These are phyloP conservation scores for Uncinocarpus reesii DNA, from an alignment of 2,329 filamentous ascomycete genomes.

Conservation along the genomic window DNA sequence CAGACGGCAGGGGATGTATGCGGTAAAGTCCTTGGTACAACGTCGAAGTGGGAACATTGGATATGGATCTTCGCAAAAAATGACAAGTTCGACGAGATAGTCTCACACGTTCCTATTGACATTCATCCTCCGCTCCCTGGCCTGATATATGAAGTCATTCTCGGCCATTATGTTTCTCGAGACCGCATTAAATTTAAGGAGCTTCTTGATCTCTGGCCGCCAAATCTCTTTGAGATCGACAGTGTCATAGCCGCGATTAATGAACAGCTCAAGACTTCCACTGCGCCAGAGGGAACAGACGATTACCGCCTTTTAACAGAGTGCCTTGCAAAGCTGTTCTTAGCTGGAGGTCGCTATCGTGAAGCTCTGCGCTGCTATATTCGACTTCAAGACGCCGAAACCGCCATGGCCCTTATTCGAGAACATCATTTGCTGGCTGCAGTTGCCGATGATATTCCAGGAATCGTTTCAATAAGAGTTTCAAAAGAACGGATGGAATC, in stretches of 20 bases:
- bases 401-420: conserved; percentile 72
- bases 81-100: conserved; percentile 81
- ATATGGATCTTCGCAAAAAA: conserved; percentile 83
- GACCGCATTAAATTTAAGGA: conserved; percentile 68
- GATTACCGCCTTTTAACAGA: conserved; percentile 90
- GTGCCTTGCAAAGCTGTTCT: conserved; percentile 70
- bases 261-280: conserved; percentile 65
- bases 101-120: conserved; percentile 68
- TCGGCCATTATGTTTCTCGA: conserved; percentile 75
- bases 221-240: conserved; percentile 70
- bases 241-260: conserved; percentile 69
- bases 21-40: conserved; percentile 68
- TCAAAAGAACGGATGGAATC: conserved; percentile 56
- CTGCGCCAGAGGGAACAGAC: conserved; percentile 64
- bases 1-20: conserved; percentile 65
- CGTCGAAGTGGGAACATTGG: conserved; percentile 88
- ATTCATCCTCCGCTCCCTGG: conserved; percentile 69
- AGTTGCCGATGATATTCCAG: conserved; percentile 78
- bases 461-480: conserved; percentile 79
- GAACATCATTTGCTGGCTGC: conserved; percentile 85
- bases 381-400: conserved; percentile 79
- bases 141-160: conserved; percentile 75
- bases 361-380: conserved; percentile 87
- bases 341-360: conserved; percentile 67
- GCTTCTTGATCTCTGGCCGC: conserved; percentile 71